A percentile compares a stretch with the other conserved stretches of the same genome.
Conservation (phyloP, 2,329 filamentous ascomycete genomes). For the Fusarium multiceps region DNA sequence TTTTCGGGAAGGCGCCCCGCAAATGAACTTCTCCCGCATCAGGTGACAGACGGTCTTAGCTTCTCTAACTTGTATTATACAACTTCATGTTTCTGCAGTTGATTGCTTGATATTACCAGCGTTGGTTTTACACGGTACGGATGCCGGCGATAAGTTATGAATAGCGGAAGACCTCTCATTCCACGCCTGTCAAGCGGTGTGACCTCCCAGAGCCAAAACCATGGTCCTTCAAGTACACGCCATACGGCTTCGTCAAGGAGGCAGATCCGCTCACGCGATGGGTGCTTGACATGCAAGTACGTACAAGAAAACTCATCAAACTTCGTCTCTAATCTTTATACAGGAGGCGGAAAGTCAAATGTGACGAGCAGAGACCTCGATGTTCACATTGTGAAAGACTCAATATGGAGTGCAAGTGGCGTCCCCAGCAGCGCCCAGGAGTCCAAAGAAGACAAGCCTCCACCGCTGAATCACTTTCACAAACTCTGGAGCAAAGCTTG, state of each 20-base stretch:
- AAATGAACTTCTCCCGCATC: slow-evolving; percentile 26
- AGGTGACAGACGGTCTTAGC: slow-evolving; percentile 26
- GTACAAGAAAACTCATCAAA: slow-evolving; percentile 11
- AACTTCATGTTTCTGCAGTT: not conserved
- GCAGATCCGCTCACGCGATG: slow-evolving; percentile 46
- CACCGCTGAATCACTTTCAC: slow-evolving; percentile 6
- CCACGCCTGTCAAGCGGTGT: slow-evolving; percentile 30
- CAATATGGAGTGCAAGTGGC: slow-evolving; percentile 64
- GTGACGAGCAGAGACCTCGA: slow-evolving; percentile 61
- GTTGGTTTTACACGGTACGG: not conserved
- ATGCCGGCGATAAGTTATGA: slow-evolving; percentile 23
- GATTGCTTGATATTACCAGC: not conserved
- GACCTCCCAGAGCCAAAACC: slow-evolving; percentile 8
- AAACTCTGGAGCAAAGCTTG: slow-evolving; percentile 34
- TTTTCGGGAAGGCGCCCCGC: slow-evolving; percentile 25
- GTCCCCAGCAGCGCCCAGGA: slow-evolving; percentile 48
- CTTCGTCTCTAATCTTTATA: not conserved
- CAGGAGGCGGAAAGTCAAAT: slow-evolving; percentile 62
- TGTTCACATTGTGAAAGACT: slow-evolving; percentile 64
- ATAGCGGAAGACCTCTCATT: slow-evolving; percentile 33
- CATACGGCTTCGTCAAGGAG: slow-evolving; percentile 35
- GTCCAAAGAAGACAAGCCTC: slow-evolving; percentile 32
- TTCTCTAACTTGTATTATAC: slow-evolving; percentile 14
- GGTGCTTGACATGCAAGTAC: slow-evolving; percentile 59
- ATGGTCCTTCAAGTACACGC: slow-evolving; percentile 20